Conservation (phyloP, 225 moss, liverwort and hornwort species). For the Anthoceros angustus region DNA sequence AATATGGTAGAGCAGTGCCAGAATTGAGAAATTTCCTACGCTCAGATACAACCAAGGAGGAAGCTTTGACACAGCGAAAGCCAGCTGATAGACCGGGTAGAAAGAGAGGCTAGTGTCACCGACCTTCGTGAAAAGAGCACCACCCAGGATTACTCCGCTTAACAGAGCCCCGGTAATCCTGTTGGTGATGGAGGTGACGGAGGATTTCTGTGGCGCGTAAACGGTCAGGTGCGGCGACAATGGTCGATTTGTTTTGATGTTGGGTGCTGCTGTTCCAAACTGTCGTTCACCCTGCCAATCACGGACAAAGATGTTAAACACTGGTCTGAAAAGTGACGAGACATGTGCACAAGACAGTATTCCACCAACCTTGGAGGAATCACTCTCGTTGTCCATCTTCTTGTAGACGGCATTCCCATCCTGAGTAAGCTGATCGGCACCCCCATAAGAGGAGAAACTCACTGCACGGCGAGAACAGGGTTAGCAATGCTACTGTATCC, state of each 20-base stretch:
- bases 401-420: neutral
- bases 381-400: neutral
- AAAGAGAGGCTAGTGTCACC: neutral
- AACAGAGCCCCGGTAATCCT: neutral
- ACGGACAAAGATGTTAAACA: neutral
- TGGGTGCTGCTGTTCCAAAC: neutral
- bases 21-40: neutral
- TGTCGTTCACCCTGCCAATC: neutral
- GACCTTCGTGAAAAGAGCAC: neutral
- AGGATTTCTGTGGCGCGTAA: neutral
- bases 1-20: neutral
- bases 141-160: neutral
- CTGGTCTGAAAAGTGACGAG: neutral
- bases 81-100: neutral
- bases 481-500: too few relatives aligned
- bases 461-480: too few relatives aligned
- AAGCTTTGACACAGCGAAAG: neutral
- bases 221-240: neutral
- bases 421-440: neutral
- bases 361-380: neutral
- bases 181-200: neutral
- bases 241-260: neutral
- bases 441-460: neutral
- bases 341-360: neutral
- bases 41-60: neutral